Conservation (phyloP, 2,329 filamentous ascomycete genomes). For the Gaeumannomyces sp. region DNA sequence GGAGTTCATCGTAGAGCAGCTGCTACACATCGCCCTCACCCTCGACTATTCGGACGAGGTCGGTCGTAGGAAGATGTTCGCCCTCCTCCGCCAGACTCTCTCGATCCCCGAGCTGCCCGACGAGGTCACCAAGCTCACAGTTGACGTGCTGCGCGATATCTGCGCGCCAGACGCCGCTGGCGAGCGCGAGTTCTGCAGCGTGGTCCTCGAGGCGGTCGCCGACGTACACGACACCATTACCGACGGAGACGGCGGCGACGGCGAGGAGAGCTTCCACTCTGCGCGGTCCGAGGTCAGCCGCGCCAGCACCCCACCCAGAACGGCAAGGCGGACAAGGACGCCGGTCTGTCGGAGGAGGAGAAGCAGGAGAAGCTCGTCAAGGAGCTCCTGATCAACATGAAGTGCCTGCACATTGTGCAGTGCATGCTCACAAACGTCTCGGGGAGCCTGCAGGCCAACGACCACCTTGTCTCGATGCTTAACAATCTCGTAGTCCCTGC, state of each 20-base stretch:
- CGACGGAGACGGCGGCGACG: conserved; percentile 52
- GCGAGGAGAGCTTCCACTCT: conserved; percentile 86
- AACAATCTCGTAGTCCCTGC: conserved; percentile 96
- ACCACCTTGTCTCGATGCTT: conserved; percentile 91
- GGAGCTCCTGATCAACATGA: conserved; percentile 96
- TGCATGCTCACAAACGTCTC: conserved; percentile 95
- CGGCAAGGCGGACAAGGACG: conserved; percentile 26
- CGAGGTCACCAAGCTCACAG: conserved; percentile 80
- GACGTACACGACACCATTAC: conserved; percentile 94
- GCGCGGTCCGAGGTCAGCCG: conserved; percentile 78
- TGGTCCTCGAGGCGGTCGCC: conserved; percentile 87
- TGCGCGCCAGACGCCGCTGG: conserved; percentile 69
- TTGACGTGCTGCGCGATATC: conserved; percentile 75
- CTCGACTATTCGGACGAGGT: conserved; percentile 98
- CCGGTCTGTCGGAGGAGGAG: conserved; percentile 52
- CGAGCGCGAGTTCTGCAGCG: conserved; percentile 75
- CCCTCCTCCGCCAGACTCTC: conserved; percentile 76
- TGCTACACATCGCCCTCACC: conserved; percentile 85
- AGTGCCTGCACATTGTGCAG: conserved; percentile 93
- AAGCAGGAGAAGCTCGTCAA: conserved; percentile 70
- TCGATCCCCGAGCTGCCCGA: conserved; percentile 85
- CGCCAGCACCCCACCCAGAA: conserved; percentile 48
- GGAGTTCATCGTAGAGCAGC: conserved; percentile 92
- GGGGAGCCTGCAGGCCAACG: conserved; percentile 80
- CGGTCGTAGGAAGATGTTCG: conserved; percentile 92